Conservation (phyloP, 371 early-diverging fungal genomes). For the Smittium mucronatum region DNA sequence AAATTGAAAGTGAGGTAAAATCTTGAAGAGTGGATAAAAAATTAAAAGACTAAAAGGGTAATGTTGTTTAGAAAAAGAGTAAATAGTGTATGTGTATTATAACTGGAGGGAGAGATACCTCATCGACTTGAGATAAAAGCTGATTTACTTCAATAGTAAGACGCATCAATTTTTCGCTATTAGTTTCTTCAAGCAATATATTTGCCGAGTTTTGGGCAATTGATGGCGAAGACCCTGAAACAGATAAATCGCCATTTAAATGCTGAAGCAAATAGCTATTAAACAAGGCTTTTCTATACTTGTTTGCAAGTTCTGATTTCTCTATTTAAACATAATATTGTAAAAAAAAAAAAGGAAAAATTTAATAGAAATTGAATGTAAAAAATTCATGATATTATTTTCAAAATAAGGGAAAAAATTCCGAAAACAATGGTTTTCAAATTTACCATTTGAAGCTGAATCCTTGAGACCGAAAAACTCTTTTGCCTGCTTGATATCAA, state of each 20-base stretch:
- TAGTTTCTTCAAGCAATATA: background rate
- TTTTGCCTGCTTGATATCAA: slow-evolving; percentile 3
- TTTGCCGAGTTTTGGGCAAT: background rate
- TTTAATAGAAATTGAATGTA: too few species aligned
- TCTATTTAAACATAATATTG: background rate
- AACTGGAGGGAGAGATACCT: slow-evolving; percentile 3
- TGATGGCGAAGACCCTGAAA: background rate
- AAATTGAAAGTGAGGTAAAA: too few species aligned
- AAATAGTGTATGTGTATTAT: too few species aligned
- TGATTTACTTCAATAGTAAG: slow-evolving; percentile 1
- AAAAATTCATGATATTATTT: too few species aligned
- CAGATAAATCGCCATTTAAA: background rate
- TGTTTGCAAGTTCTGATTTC: background rate
- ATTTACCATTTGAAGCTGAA: background rate
- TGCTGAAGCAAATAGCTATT: slow-evolving; percentile 2
- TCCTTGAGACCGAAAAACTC: slow-evolving; percentile 8
- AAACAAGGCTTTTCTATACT: slow-evolving; percentile 2
- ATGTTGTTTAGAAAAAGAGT: too few species aligned
- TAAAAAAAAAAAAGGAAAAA: background rate
- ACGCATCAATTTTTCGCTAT: background rate
- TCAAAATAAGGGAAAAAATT: background rate
- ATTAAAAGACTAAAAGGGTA: too few species aligned
- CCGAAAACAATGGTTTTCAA: background rate
- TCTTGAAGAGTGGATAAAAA: too few species aligned
- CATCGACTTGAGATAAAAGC: background rate